phyloP scores from a whole-genome alignment of 1,284 basidiomycete species.

The Tilletia caries region DNA sequence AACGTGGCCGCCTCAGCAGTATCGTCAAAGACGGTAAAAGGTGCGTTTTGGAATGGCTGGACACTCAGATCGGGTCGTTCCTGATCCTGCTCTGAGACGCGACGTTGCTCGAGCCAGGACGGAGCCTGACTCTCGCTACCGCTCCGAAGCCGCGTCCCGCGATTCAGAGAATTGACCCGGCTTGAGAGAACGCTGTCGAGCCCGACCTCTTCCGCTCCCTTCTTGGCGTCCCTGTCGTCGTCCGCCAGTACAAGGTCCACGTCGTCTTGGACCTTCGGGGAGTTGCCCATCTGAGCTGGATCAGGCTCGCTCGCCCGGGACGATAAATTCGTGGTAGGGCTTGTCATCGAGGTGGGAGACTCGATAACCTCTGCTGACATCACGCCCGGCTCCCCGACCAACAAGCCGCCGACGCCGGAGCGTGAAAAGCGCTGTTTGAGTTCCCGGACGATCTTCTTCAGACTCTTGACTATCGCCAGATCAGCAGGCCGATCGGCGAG shows the following conservation, averaged over 20 bases:
- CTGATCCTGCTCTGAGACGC: not conserved
- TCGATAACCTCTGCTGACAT: not conserved
- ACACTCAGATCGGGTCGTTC: not conserved
- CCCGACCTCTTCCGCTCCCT: not conserved
- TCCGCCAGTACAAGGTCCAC: not conserved
- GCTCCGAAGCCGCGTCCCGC: not conserved
- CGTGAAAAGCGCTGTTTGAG: conserved; percentile 41
- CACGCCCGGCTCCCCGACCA: conserved; percentile 16
- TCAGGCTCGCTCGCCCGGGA: not conserved
- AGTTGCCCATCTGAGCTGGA: not conserved
- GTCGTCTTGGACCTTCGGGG: conserved; percentile 12
- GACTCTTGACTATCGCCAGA: conserved; percentile 32
- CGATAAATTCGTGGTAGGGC: not conserved
- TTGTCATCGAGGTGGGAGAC: not conserved
- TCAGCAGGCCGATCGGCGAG: conserved; percentile 28
- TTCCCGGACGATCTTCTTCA: conserved; percentile 36
- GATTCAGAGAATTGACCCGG: not conserved
- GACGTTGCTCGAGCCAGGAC: not conserved
- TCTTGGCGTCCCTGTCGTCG: not conserved
- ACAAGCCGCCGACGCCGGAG: conserved; percentile 33
- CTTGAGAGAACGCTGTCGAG: not conserved
- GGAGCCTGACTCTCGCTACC: conserved; percentile 7
- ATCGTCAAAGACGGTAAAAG: not conserved
- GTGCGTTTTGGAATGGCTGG: conserved; percentile 4
- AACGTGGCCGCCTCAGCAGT: not conserved